These are phyloP conservation scores for Prunus salicina DNA, from an alignment of 306 rosid genomes.

Conservation along the genomic window DNA sequence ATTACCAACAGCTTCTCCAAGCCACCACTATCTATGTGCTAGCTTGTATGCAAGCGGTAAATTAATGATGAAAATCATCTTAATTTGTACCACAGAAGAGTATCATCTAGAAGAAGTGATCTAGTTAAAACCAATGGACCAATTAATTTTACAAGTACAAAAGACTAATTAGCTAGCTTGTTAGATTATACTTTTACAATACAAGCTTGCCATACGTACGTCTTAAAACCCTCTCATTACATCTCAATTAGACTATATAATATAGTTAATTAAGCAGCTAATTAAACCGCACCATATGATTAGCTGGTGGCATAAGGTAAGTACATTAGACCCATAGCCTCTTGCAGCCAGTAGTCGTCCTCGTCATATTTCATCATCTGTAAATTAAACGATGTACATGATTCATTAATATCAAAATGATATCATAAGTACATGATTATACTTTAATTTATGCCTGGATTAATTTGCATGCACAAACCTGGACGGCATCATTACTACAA, in stretches of 20 bases:
- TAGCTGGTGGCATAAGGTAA: constrained; percentile 47
- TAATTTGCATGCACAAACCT: constrained; percentile 31
- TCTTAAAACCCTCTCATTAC: background rate
- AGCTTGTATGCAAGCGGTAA: background rate
- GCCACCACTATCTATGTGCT: background rate
- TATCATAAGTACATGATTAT: background rate
- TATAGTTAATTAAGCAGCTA: background rate
- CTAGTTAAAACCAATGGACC: background rate
- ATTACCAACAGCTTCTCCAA: background rate
- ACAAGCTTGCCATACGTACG: too few relatives aligned
- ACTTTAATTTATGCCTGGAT: background rate
- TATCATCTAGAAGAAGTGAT: background rate
- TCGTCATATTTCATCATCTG: constrained; percentile 65
- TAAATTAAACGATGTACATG: background rate
- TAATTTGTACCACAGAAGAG: background rate
- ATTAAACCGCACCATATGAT: constrained; percentile 18
- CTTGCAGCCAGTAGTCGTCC: constrained; percentile 91
- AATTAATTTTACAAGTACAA: background rate
- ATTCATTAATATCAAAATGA: background rate
- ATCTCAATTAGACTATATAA: background rate
- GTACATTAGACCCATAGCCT: constrained; percentile 62
- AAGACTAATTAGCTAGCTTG: background rate
- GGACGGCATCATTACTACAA: constrained; percentile 37
- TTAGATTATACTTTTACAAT: background rate
- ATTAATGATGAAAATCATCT: background rate